Evolutionary conservation across 805 yeast genomes (phyloP), one percentile per base, ranked within the genome.

Genomic region (Tetrapisispora namnaoensis): DNA sequence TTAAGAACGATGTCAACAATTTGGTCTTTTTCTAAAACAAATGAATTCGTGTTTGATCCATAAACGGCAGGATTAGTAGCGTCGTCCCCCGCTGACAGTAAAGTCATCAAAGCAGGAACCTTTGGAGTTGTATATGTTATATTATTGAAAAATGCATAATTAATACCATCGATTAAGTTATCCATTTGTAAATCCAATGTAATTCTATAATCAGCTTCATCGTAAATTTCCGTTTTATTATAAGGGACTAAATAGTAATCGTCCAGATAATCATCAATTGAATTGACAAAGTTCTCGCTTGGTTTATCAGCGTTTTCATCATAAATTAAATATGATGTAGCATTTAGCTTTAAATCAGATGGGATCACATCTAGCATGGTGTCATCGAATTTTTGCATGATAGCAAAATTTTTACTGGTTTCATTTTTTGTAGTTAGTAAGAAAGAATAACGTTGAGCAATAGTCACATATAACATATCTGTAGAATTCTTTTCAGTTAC

Each of bases 141-240:
- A 64, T 87, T 83, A 75, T 91, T 90, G 83, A 91, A 88, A 71
- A 91, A 85, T n/a, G 98, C 98, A 65, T 93, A 93, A 72, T 89
- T 89, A 53, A 83, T 74, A 72, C 99, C 99, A 67, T 88, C 73
- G 44, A 75, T 76, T 68, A 93, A 74, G 73, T 87, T 86, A 66
- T 83, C 82, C 97, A 93, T 89, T 27, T 68, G 65, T 50, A 93
- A 90, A 57, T 80, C 80, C 46, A 93, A 71, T n/a, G 78, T 74
- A 59, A 89, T 74, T 49, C 73, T 72, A 55, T 76, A 73, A 63
- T 87, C 95, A 14, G 90, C 80, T 22, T 83, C 86, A 41, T 77
- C 85, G 37, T 69, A 73, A 30, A 78, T 59, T 49, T 76, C 80
- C 71, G 66, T 70, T 49, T 75, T 75, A 40, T 76, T 74, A 8